Evolutionary conservation across 148 eudicot species (phyloP), one percentile per base, ranked within the genome.

Genomic region (Rhododendron henanense): DNA sequence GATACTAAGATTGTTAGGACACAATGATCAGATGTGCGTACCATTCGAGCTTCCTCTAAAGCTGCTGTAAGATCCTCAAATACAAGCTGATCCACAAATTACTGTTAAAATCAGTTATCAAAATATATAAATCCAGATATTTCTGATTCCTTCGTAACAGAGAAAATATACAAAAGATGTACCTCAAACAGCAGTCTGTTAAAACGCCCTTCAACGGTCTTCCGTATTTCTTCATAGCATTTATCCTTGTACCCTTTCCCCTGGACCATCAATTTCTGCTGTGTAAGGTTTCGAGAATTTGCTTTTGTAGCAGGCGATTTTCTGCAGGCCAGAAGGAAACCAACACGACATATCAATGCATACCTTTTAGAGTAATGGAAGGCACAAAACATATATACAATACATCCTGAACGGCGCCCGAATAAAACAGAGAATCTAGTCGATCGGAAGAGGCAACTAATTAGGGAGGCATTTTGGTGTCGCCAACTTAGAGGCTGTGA

Each of bases 181-280:
- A 96, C 99, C 96, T 95, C 99, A n/a, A 92, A 88, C 31, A 96
- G 91, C 87, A 96, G 91, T 85, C 85, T 89, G 87, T 88, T 89
- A 86, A 96, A 96, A 74, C 98, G 94, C 75, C 88, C 89, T 91
- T 96, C 99, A 79, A 95, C 98, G 31, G 99, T 92, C 91, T 90
- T 94, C 88, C 93, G 90, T 85, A 96, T 94, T 81, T 93, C 93
- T 76, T 96, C 99, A 87, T 96, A 96, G 88, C 99, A 96, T 91
- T 96, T 96, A 88, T 96, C 99, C 88, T 94, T 96, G 87, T 92
- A 96, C 85, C 94, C 95, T 91, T 96, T 96, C 77, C 99, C 99
- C 87, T 96, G 97, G 88, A 84, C 90, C 90, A 93, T 96, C 89
- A 89, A 81, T 91, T 92, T 93, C 51, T 92, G 92, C 74, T 90